Evolutionary conservation across 2,329 filamentous ascomycete species (phyloP).

Genomic region (Penicillium sp.): DNA sequence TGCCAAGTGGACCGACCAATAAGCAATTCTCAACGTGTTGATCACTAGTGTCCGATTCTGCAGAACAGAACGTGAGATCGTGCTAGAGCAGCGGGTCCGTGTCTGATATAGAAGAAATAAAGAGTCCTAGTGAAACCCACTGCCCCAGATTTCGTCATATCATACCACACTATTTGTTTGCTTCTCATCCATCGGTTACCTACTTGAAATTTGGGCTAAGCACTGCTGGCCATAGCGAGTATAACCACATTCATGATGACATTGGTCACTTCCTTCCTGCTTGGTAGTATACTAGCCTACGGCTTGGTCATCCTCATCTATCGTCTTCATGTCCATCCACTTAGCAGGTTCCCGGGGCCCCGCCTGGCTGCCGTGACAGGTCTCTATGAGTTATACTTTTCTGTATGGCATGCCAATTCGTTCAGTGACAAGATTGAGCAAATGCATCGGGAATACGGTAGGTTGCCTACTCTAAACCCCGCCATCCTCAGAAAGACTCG

Average conservation of each 20-base stretch:
- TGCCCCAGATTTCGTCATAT: background rate
- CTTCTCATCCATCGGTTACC: background rate
- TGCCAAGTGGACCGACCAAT: constrained; percentile 3
- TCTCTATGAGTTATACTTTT: constrained; percentile 21
- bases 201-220: background rate
- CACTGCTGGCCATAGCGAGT: background rate
- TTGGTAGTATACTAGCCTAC: constrained; percentile 21
- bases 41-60: constrained; percentile 1
- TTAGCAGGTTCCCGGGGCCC: constrained; percentile 21
- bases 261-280: constrained; percentile 19
- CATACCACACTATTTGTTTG: background rate
- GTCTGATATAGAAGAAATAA: background rate
- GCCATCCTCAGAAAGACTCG: background rate
- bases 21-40: background rate
- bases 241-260: background rate
- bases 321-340: constrained; percentile 21
- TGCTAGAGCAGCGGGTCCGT: constrained; percentile 5
- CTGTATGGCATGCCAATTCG: constrained; percentile 9
- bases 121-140: constrained; percentile 1
- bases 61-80: background rate
- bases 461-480: background rate
- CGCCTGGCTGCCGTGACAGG: constrained; percentile 18
- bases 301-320: constrained; percentile 17
- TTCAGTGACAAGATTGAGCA: constrained; percentile 19
- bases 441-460: constrained; percentile 21